Percentiles rank a stretch among this genome's conserved stretches.
phyloP scores from a whole-genome alignment of 1,139 yeast genomes.

The Lodderomyces elongisporus region DNA sequence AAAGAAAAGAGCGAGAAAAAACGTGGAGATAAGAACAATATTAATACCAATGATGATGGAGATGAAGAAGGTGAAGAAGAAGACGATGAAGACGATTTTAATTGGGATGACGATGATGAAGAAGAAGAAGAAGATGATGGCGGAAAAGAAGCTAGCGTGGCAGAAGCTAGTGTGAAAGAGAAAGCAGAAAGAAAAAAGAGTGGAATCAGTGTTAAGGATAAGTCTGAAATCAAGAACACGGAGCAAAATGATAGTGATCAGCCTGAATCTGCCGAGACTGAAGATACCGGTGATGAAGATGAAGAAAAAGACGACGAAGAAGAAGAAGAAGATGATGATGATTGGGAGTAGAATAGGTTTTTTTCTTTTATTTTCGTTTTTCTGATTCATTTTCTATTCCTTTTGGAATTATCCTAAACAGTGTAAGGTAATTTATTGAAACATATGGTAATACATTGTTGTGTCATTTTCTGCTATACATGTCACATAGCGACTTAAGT shows the following conservation, averaged over 20 bases:
- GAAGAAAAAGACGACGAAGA: slow-evolving; percentile 8
- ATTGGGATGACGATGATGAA: slow-evolving; percentile 62
- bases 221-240: too few relatives aligned
- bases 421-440: too few relatives aligned
- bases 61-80: slow-evolving; percentile 19
- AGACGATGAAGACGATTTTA: slow-evolving; percentile 46
- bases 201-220: too few relatives aligned
- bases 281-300: slow-evolving; percentile 2
- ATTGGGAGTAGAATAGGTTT: slow-evolving; percentile 37
- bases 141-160: slow-evolving; percentile 6
- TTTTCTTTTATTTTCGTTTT: too few relatives aligned
- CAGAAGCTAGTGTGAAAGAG: background rate
- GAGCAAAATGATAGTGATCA: background rate
- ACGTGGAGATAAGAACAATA: slow-evolving; percentile 23
- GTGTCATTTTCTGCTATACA: too few relatives aligned
- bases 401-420: too few relatives aligned
- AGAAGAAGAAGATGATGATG: slow-evolving; percentile 49
- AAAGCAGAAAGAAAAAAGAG: background rate
- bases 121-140: slow-evolving; percentile 33
- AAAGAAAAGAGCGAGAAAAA: slow-evolving; percentile 24
- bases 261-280: background rate
- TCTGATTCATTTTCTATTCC: too few relatives aligned
- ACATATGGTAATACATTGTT: too few relatives aligned
- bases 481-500: too few relatives aligned
- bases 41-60: too few relatives aligned